Conservation (phyloP, 768 basidiomycete species). For the Serendipita vermifera region DNA sequence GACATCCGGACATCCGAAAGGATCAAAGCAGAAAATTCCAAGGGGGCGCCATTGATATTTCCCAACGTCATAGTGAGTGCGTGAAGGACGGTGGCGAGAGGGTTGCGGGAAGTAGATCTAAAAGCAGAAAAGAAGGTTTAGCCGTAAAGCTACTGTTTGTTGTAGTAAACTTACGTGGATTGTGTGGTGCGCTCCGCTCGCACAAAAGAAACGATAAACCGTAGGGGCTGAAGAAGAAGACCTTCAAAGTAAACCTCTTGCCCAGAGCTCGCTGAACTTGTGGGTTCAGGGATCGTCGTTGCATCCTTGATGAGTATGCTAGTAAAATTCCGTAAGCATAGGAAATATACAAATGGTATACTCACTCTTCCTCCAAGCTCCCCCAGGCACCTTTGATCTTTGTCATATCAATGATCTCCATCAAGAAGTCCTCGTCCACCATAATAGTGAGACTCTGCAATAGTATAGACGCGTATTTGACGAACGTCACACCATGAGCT, state of each 20-base stretch:
- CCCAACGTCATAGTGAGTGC: constrained; percentile 94
- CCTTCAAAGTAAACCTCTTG: constrained; percentile 91
- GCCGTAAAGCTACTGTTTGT: constrained; percentile 42
- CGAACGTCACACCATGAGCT: constrained; percentile 98
- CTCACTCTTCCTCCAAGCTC: constrained; percentile 60
- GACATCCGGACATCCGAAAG: constrained; percentile 91
- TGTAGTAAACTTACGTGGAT: not conserved
- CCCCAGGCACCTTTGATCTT: constrained; percentile 93
- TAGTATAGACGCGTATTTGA: constrained; percentile 92
- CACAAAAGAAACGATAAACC: constrained; percentile 90
- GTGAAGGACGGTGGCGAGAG: constrained; percentile 84
- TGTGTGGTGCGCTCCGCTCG: constrained; percentile 55
- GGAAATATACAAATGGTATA: constrained; percentile 7
- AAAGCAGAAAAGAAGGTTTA: not conserved
- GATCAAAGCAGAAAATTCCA: constrained; percentile 85
- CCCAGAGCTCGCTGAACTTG: constrained; percentile 43
- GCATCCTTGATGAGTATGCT: constrained; percentile 65
- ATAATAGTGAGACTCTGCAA: constrained; percentile 91
- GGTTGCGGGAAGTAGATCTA: constrained; percentile 48
- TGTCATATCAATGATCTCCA: constrained; percentile 79
- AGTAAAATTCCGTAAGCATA: constrained; percentile 1
- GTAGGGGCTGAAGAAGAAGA: constrained; percentile 87
- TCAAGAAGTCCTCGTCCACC: constrained; percentile 93
- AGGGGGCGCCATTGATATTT: constrained; percentile 89
- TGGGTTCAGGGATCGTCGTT: constrained; percentile 58